phyloP scores from a whole-genome alignment of 495 filamentous ascomycete genomes.

The Trichoderma virens region DNA sequence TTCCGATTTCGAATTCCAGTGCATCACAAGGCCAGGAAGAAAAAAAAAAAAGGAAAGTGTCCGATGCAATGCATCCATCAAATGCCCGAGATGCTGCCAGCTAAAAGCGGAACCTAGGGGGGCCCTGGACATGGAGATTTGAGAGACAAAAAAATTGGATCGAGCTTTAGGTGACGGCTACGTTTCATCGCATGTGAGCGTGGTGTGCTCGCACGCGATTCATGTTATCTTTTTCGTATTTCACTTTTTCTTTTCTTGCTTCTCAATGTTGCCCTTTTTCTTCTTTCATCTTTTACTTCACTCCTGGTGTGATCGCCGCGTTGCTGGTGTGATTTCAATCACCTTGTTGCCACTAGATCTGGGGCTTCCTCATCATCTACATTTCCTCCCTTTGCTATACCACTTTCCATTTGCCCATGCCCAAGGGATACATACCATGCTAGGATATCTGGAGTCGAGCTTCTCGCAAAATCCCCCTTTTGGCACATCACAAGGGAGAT shows the following conservation, averaged over 20 bases:
- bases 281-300: neutral
- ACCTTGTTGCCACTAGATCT: neutral
- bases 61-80: neutral
- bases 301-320: neutral
- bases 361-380: too few species aligned
- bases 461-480: too few species aligned
- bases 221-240: neutral
- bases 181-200: neutral
- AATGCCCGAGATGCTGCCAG: neutral
- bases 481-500: too few species aligned
- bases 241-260: neutral
- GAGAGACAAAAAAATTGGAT: neutral
- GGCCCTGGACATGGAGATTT: too few species aligned
- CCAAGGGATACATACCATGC: too few species aligned
- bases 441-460: too few species aligned
- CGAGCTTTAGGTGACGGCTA: neutral
- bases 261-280: neutral
- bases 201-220: neutral
- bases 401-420: too few species aligned
- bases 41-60: neutral
- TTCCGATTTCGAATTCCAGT: neutral
- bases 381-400: too few species aligned
- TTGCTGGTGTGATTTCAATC: neutral
- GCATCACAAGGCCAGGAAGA: neutral
- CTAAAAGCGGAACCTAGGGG: too few species aligned